Base-by-base conservation (phyloP, 116 monocot genomes). In the Papilionanthe hybrid region DNA sequence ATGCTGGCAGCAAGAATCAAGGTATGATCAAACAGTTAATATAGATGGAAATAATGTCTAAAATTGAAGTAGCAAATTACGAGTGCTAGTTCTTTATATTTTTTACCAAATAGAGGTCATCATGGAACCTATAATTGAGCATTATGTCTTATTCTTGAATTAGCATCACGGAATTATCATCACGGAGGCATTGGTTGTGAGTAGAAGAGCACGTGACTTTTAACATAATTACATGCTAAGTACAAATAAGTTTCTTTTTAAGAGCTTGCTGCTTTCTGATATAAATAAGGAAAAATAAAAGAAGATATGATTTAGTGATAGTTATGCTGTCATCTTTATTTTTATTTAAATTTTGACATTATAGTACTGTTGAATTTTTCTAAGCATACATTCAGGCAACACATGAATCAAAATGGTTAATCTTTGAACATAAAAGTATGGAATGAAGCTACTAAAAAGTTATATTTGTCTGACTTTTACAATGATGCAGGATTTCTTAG, bases 1-100 rank as follows among this genome's bases (percentile, higher is more conserved):
- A 79, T 89, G 81, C 85, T 91, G 75, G 93, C 93, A 48, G 91
- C 81, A 76, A 30, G 93, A 75, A 91, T 93, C 67, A 90, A 93
- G 89, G 91, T 93, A 87, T 63, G 44, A 8, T 56, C n/a, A 75
- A 49, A 50, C 4, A 45, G 43, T 73, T 44, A 71, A 17, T 37
- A 11, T 71, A 15, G 32, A 17, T 71, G 53, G 53, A 53, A 71
- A 71, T 13, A 53, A 22, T 37, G 69, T 30, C 32, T 37, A 12
- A 63, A 7, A 22, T 63, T 63, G 63, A 63, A 63, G 9, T 63
- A n/a, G 23, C 63, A 22, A 63, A 1, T 20, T 71, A 30, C 37
- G 32, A 71, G 69, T 71, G 30, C 63, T 20, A 63, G 2, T 53
- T 53, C 5, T 63, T 63, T 23, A 63, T 63, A 63, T 9, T 7